Evolutionary conservation across 1,284 basidiomycete species (phyloP), one percentile per base, ranked within the genome.

Genomic region (Porphyrellus sp.): DNA sequence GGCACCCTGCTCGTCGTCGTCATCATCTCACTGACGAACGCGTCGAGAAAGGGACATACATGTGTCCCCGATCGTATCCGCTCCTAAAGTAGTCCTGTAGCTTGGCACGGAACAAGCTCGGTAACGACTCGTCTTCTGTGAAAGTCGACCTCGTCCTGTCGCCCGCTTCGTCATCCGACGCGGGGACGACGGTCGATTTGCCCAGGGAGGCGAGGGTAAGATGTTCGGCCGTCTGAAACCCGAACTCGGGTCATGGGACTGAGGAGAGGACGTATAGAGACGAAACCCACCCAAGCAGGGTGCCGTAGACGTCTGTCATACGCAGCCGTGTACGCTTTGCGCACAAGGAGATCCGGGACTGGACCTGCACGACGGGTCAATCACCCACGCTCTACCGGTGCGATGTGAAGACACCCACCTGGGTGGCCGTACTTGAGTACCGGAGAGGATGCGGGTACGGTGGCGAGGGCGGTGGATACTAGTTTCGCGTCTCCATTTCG

Each of bases 61-160:
- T 98, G 71, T 99, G 96, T 40, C 96, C 97, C 16, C 96, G 84
- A 68, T 98, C 96, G 70, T 98, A 99, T 13, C 96, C 96, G 62
- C 91, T 94, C 54, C 81, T 79, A 72, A 98, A 96, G 70, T 98
- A 96, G 68, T 98, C 93, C 61, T 85, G 77, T 58, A 98, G 75
- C 55, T 82, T 88, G 0, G 96, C 89, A 27, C 95, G 81, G 77
- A 98, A 99, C 49, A 76, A 63, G 44, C 74, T 74, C 0, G 96
- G 95, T 16, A 98, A 73, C 2, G 80, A 79, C 41, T 77, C 76
- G 69, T 99, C 96, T 68, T 99, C 96, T 46, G 76, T 73, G 73
- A 99, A 99, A 1, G 76, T 76, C n/a, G 89, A 93, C 64, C 89
- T 88, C 4, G 78, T 73, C 44, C 93, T 76, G 69, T 95, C 90